These are phyloP conservation scores for Brassica cretica DNA, from an alignment of 345 rosid genomes.

Conservation along the genomic window DNA sequence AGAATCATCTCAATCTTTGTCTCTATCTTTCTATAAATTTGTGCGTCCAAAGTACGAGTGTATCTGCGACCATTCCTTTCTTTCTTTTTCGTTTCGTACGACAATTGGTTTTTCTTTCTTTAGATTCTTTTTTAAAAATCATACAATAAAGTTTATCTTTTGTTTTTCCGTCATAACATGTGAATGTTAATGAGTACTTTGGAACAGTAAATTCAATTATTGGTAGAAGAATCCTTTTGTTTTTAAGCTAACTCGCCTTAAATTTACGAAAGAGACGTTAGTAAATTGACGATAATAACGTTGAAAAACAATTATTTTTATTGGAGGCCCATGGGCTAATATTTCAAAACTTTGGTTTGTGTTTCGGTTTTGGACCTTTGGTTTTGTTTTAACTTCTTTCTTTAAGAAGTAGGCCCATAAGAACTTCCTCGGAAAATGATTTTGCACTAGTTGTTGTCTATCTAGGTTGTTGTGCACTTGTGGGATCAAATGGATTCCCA, in stretches of 20 bases:
- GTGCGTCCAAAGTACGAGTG: constrained; percentile 22
- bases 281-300: background rate
- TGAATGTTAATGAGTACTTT: constrained; percentile 6
- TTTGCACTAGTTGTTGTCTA: background rate
- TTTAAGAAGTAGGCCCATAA: background rate
- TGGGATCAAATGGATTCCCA: background rate
- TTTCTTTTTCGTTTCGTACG: constrained; percentile 28
- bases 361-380: background rate
- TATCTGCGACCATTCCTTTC: constrained; percentile 10
- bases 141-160: background rate
- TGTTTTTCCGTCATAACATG: constrained; percentile 12
- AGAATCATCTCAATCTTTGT: constrained; percentile 28
- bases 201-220: background rate
- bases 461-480: background rate
- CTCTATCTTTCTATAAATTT: constrained; percentile 29
- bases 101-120: constrained; percentile 26
- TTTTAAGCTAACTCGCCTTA: background rate
- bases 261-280: background rate
- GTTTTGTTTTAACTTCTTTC: background rate
- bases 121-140: background rate
- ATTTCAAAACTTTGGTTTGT: background rate
- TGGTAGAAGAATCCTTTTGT: background rate
- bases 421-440: background rate
- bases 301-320: background rate
- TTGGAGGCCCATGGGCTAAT: background rate